phyloP scores from a whole-genome alignment of 805 yeast species.

The Yamadazyma akitaensis region DNA sequence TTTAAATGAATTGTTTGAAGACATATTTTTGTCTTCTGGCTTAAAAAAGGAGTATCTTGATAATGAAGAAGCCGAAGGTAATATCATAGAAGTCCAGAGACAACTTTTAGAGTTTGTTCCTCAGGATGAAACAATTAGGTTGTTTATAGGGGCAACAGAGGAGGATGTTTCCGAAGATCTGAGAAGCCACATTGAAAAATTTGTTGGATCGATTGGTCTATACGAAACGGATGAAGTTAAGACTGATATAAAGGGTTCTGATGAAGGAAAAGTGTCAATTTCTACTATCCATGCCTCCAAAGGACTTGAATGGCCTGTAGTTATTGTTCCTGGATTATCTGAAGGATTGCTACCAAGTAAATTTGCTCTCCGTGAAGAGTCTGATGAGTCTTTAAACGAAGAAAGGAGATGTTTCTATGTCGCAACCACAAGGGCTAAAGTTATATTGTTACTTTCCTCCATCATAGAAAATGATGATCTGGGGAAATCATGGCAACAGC shows the following conservation, averaged over 20 bases:
- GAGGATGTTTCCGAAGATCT: conserved; percentile 13
- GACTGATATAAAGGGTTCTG: conserved; percentile 13
- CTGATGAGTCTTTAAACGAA: conserved; percentile 51
- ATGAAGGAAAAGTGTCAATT: conserved; percentile 35
- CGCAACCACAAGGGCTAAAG: conserved; percentile 80
- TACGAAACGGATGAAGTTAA: conserved; percentile 25
- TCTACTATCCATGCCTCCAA: conserved; percentile 92
- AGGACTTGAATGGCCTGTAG: conserved; percentile 95
- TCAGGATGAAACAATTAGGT: conserved; percentile 19
- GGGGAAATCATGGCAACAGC: conserved; percentile 2
- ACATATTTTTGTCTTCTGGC: conserved; percentile 26
- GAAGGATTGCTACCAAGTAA: conserved; percentile 65
- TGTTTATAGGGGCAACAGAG: conserved; percentile 13
- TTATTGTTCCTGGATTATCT: conserved; percentile 70
- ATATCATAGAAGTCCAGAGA: conserved; percentile 38
- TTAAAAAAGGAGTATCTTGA: conserved; percentile 24
- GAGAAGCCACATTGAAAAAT: conserved; percentile 20
- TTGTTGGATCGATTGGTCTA: conserved; percentile 32
- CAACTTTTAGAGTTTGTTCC: conserved; percentile 36
- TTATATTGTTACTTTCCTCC: conserved; percentile 45
- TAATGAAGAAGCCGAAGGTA: conserved; percentile 29
- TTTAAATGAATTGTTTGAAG: background rate
- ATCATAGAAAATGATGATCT: conserved; percentile 13
- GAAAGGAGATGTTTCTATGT: conserved; percentile 86
- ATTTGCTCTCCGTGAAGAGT: conserved; percentile 35